Conservation (phyloP, 768 basidiomycete genomes). For the Pilatotrama ljubarskyi region DNA sequence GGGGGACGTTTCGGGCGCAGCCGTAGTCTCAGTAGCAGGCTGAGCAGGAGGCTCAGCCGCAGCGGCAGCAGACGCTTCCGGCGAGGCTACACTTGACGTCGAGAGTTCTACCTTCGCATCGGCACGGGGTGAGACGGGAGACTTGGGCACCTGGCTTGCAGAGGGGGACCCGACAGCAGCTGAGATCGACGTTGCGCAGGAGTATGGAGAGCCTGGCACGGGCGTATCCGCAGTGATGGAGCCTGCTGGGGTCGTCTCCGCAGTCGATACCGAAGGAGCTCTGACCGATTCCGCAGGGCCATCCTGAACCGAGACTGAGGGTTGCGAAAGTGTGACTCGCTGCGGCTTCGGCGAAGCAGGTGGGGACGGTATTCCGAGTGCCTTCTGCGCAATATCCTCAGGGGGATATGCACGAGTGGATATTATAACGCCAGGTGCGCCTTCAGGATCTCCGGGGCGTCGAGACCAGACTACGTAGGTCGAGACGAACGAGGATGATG, state of each 20-base stretch:
- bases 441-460: conserved; percentile 62
- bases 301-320: background rate
- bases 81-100: background rate
- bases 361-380: conserved; percentile 55
- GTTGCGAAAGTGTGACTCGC: conserved; percentile 10
- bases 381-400: conserved; percentile 52
- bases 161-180: conserved; percentile 19
- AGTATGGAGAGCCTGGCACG: conserved; percentile 54
- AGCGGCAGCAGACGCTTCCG: background rate
- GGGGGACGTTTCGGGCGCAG: conserved; percentile 16
- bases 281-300: conserved; percentile 32
- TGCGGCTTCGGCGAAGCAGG: conserved; percentile 28
- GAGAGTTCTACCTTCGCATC: conserved; percentile 9
- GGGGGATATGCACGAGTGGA: conserved; percentile 66
- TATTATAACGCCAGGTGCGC: conserved; percentile 72
- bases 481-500: conserved; percentile 5
- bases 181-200: conserved; percentile 62
- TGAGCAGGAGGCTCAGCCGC: background rate
- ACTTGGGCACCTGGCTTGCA: conserved; percentile 6
- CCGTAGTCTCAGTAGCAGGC: background rate
- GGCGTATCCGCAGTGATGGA: conserved; percentile 52
- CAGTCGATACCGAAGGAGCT: conserved; percentile 47
- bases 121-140: background rate
- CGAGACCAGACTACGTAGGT: conserved; percentile 72
- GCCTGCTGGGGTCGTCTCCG: conserved; percentile 50